Evolutionary conservation across 257 asterid species (phyloP), one percentile per base, ranked within the genome.

Genomic region (Primulina eburnea): DNA sequence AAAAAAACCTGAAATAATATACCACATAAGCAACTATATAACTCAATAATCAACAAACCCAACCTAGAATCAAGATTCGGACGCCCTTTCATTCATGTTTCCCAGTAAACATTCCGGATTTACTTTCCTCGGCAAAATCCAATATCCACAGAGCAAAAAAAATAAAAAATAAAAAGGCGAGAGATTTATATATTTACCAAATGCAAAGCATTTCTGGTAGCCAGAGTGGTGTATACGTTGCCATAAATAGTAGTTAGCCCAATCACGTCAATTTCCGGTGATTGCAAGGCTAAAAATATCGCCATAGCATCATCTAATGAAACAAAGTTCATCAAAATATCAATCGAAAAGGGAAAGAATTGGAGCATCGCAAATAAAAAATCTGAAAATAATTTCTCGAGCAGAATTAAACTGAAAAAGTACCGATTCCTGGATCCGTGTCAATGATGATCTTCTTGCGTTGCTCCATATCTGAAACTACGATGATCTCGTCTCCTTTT

Each of bases 281-380:
- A 93, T 71, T 86, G 87, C 84, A 93, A 73, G 37, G 99, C 99
- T 88, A 93, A 52, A 68, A 93, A 90, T 24, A 93, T 90, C 40
- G 99, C 99, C 99, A 93, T 93, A 68, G 99, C 99, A 77, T 93
- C 99, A 89, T 93, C 99, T 90, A 84, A 72, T 24, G 37, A 70
- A 59, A 14, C 14, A 66, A 69, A 55, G 29, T 8, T 59, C 53
- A 53, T 61, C 33, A 68, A 47, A 24, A 20, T 30, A 71, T 14
- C 37, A 66, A n/a, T 24, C 33, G 32, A 21, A 68, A 62, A 57
- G 7, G 52, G 59, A 59, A 28, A 26, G 32, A n/a, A 8, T 20
- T 29, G 55, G 37, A 17, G 30, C 32, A 34, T 52, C 55, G 62
- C 38, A 71, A 74, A 32, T 60, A 14, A 32, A 50, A 26, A 14